Percentiles rank a stretch among this genome's conserved stretches.
These are phyloP conservation scores for Isabelozyma rhagii DNA, from an alignment of 805 yeast genomes.

Conservation along the genomic window DNA sequence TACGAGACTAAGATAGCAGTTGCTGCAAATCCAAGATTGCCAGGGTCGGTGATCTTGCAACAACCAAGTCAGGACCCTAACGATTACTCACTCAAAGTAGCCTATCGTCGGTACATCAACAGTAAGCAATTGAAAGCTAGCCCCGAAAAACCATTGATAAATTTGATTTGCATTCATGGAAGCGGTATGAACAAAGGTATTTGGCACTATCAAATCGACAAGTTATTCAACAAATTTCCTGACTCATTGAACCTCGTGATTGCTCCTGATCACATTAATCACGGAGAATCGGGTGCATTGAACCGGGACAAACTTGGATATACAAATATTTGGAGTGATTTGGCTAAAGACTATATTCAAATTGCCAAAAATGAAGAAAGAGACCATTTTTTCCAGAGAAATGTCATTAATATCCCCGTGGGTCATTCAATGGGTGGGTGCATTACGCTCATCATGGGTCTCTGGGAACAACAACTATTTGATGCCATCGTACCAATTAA, in stretches of 20 bases:
- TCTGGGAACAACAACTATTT: conserved; percentile 3
- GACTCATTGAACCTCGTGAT: conserved; percentile 3
- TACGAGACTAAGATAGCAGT: neutral
- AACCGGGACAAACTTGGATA: conserved; percentile 6
- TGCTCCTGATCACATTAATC: conserved; percentile 8
- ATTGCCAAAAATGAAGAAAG: conserved; percentile 3
- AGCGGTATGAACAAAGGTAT: conserved; percentile 11
- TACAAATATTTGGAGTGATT: conserved; percentile 6
- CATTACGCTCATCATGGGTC: conserved; percentile 2
- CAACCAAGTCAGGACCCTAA: neutral
- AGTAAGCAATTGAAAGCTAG: too few species aligned
- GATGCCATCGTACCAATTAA: conserved; percentile 5
- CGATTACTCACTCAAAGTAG: conserved; percentile 2
- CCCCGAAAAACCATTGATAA: conserved; percentile 1
- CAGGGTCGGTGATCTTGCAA: conserved; percentile 2
- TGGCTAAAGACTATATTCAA: conserved; percentile 4
- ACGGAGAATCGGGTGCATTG: conserved; percentile 6
- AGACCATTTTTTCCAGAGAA: neutral
- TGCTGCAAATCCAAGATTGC: conserved; percentile 1
- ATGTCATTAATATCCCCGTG: conserved; percentile 5
- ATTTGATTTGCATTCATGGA: conserved; percentile 9
- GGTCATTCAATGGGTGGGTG: conserved; percentile 12
- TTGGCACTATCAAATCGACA: conserved; percentile 9
- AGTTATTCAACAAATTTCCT: conserved; percentile 3
- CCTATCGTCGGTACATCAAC: conserved; percentile 2